Percentiles rank a stretch among this genome's conserved stretches.
These are phyloP conservation scores for Penicillium aurantiogriseum DNA, from an alignment of 2,329 filamentous ascomycete genomes.

Conservation along the genomic window DNA sequence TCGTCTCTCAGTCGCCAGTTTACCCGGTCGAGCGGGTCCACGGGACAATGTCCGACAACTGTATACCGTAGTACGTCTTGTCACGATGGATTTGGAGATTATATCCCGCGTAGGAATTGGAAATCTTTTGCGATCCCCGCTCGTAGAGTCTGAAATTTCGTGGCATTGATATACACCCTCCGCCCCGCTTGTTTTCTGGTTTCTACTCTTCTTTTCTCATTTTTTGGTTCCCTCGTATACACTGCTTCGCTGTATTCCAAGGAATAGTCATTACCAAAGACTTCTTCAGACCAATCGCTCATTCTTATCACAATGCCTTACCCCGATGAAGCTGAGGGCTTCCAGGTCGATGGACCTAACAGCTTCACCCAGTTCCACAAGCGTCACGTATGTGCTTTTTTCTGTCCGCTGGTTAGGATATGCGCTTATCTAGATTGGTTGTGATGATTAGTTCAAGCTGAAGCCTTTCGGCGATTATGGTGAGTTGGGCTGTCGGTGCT, in stretches of 20 bases:
- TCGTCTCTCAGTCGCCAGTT: background rate
- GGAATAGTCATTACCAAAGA: background rate
- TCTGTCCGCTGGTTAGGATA: background rate
- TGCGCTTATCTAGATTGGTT: background rate
- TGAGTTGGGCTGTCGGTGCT: constrained; percentile 14
- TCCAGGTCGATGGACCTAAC: constrained; percentile 62
- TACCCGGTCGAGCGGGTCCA: background rate
- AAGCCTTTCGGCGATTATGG: constrained; percentile 79
- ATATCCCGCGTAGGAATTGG: constrained; percentile 1
- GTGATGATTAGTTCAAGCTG: constrained; percentile 63
- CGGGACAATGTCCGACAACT: constrained; percentile 9
- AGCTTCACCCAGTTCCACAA: constrained; percentile 61
- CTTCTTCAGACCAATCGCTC: constrained; percentile 7
- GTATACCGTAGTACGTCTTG: background rate
- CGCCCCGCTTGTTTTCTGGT: background rate
- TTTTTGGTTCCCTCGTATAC: background rate
- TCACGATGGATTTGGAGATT: background rate
- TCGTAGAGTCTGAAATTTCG: background rate
- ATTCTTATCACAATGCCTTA: constrained; percentile 40
- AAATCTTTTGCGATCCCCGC: constrained; percentile 1
- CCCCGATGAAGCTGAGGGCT: constrained; percentile 47
- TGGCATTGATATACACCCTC: constrained; percentile 12
- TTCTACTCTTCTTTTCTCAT: background rate
- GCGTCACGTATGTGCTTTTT: constrained; percentile 46
- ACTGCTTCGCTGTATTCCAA: background rate